Percentiles rank a stretch among this genome's conserved stretches.
These are phyloP conservation scores for Penicillium cinerascens DNA, from an alignment of 495 filamentous ascomycete genomes.

Conservation along the genomic window DNA sequence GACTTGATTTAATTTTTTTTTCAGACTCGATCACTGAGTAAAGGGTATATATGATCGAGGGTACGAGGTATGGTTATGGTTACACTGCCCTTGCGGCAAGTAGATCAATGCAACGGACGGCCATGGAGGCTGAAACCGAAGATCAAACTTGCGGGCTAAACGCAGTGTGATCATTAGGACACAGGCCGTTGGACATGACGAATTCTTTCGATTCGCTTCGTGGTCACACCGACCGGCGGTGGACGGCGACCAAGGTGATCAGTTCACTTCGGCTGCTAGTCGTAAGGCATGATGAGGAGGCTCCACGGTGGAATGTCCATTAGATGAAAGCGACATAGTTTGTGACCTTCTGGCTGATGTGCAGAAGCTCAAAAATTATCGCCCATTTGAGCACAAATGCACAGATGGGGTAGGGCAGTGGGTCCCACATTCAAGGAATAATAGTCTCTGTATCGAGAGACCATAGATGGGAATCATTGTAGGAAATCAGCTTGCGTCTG, in stretches of 20 bases:
- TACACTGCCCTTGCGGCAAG: not conserved
- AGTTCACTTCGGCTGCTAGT: not conserved
- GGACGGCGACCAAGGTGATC: not conserved
- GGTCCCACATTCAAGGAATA: not conserved
- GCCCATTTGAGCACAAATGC: not conserved
- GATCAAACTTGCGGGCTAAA: not conserved
- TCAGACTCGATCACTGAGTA: not conserved
- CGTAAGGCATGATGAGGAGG: not conserved
- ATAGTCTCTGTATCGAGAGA: not conserved
- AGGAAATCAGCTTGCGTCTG: constrained; percentile 19
- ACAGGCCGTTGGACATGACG: not conserved
- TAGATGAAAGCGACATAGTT: not conserved
- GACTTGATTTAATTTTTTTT: not conserved
- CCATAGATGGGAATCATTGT: not conserved
- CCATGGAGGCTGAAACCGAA: not conserved
- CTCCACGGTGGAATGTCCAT: not conserved
- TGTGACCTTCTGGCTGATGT: not conserved
- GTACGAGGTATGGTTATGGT: not conserved
- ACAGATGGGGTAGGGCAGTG: not conserved
- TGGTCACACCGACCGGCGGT: not conserved
- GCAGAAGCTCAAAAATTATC: not conserved
- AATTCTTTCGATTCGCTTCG: not conserved
- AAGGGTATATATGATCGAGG: not conserved
- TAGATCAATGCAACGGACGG: not conserved
- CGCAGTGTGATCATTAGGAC: not conserved